Evolutionary conservation across 169 alveolate species (phyloP).

Genomic region (Plasmodium inui): DNA sequence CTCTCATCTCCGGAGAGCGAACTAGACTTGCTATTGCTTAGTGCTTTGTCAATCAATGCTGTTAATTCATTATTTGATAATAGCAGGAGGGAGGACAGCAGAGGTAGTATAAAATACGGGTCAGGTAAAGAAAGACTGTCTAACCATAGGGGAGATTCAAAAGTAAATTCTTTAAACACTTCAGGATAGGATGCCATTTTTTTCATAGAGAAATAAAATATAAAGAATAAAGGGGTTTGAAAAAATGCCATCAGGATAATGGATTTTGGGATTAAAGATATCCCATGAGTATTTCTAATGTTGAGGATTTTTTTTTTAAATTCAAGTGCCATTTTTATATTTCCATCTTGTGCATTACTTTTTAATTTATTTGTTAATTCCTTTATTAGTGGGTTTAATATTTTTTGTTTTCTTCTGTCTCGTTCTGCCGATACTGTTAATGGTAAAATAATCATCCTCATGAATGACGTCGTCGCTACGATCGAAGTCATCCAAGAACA

Average conservation of each 20-base stretch:
- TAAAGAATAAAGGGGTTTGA: conserved; percentile 80
- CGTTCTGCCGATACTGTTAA: conserved; percentile 81
- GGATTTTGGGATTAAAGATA: conserved; percentile 76
- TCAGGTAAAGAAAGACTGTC: conserved; percentile 84
- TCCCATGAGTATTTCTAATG: conserved; percentile 76
- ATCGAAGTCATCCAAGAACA: conserved; percentile 58
- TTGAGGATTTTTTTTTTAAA: conserved; percentile 71
- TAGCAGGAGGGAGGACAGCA: conserved; percentile 76
- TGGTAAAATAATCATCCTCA: conserved; percentile 80
- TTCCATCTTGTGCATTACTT: conserved; percentile 76
- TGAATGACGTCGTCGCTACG: conserved; percentile 72
- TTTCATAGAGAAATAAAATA: conserved; percentile 82
- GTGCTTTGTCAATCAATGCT: conserved; percentile 37
- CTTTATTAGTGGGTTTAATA: conserved; percentile 77
- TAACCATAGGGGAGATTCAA: conserved; percentile 82
- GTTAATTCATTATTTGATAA: conserved; percentile 74
- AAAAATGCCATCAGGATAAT: conserved; percentile 77
- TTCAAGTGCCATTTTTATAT: conserved; percentile 63
- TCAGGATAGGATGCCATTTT: conserved; percentile 81
- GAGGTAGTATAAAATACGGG: conserved; percentile 82
- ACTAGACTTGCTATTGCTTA: conserved; percentile 6
- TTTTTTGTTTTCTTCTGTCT: conserved; percentile 81
- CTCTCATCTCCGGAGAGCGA: conserved; percentile 11
- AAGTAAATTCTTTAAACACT: conserved; percentile 76
- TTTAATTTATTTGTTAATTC: conserved; percentile 80